Base-by-base conservation (phyloP, 345 rosid genomes). In the Eucalyptus erythrocorys region DNA sequence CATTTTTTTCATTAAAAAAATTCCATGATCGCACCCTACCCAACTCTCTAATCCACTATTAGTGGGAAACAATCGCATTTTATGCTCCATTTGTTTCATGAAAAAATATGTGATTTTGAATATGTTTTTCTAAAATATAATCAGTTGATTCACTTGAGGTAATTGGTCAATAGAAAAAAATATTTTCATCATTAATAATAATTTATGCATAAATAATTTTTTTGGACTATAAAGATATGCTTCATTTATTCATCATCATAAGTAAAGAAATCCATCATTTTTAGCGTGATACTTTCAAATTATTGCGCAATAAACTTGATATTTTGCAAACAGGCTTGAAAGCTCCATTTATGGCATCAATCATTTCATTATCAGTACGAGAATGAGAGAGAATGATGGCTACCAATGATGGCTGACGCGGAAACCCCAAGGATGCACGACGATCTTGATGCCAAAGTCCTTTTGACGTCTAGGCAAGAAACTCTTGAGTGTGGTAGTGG, bases 121-220 rank as follows among this genome's bases (percentile, higher is more conserved):
- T 8, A 30, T 61, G 3, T 27, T 61, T 59, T 61, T 2, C 8
- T 12, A 11, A 59, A 59, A 59, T 27, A 27, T 59, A 59, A 27
- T 59, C 7, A 1, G 2, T 59, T 59, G 1, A 27, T 16, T 32
- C 13, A 11, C 13, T 17, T 16, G 4, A 71, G 13, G 0, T 17
- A 37, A 10, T 19, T 71, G 1, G 4, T 10, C 26, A 0, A 37
- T 9, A 51, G 10, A n/a, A n/a, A 19, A 34, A 34, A 34, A 17
- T 3, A 9, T 2, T 19, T 4, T 37, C 4, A 34, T 17, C 4
- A 5, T 34, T 2, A 12, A 37, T 19, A 10, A 9, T 10, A 37
- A 10, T 71, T 34, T 19, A 71, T 3, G 0, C 22, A 1, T 10
- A 9, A 21, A 37, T 10, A 19, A 34, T 37, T 64, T 64, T 64